A percentile compares a stretch with the other conserved stretches of the same genome.
These are phyloP conservation scores for Ustilaginoidea virens DNA, from an alignment of 2,329 filamentous ascomycete genomes.

Conservation along the genomic window DNA sequence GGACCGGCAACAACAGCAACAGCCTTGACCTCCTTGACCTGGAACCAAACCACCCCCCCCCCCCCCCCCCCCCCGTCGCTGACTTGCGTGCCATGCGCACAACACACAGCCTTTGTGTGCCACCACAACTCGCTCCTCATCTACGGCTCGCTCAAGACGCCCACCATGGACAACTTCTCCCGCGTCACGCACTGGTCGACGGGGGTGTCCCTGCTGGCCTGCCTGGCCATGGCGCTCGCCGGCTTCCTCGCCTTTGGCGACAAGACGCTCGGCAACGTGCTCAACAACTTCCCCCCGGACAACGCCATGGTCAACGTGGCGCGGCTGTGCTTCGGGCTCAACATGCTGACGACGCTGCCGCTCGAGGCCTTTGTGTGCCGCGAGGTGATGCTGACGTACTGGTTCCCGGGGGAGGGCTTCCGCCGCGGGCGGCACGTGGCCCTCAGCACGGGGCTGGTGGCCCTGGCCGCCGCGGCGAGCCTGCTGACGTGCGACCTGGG, in stretches of 20 bases:
- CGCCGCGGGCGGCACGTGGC: slow-evolving; percentile 73
- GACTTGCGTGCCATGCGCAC: not conserved
- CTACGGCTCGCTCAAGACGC: slow-evolving; percentile 86
- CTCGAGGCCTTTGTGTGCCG: slow-evolving; percentile 96
- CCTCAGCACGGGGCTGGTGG: slow-evolving; percentile 72
- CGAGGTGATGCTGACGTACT: slow-evolving; percentile 89
- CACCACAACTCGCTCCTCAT: slow-evolving; percentile 96
- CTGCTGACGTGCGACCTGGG: slow-evolving; percentile 87
- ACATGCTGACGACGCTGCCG: slow-evolving; percentile 95
- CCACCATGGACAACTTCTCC: slow-evolving; percentile 89
- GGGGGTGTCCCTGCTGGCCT: slow-evolving; percentile 78
- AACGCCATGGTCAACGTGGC: slow-evolving; percentile 92
- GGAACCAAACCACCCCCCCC: slow-evolving; percentile 1
- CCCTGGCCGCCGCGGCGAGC: slow-evolving; percentile 59
- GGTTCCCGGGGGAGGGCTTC: slow-evolving; percentile 54
- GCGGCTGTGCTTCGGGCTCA: slow-evolving; percentile 86
- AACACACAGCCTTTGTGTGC: slow-evolving; percentile 43
- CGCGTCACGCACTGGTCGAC: slow-evolving; percentile 91
- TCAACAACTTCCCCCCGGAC: slow-evolving; percentile 90
- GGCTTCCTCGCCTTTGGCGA: slow-evolving; percentile 92
- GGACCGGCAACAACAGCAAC: too few species aligned
- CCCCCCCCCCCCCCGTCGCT: not conserved
- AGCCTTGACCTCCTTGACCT: too few species aligned
- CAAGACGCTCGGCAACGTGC: slow-evolving; percentile 81
- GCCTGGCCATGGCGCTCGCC: slow-evolving; percentile 70